Evolutionary conservation across 202 grass and related monocot species (phyloP), one percentile per base, ranked within the genome.

Genomic region (Setaria italica): DNA sequence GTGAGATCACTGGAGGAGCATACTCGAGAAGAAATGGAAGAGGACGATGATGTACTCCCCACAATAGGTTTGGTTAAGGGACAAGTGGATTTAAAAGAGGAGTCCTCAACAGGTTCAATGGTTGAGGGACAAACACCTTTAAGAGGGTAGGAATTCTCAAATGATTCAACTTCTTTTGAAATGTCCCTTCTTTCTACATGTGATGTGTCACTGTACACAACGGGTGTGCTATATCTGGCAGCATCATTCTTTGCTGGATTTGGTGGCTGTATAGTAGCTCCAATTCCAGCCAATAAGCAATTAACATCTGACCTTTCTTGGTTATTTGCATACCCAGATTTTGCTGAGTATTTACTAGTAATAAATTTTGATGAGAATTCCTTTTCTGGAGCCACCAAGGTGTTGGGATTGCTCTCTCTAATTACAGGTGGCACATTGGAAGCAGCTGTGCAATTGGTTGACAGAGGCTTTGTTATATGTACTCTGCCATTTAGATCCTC

Each of bases 381-480:
- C 20, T 86, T 88, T 10, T 47, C 11, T 76, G 76, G 70, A 79
- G 41, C 48, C 74, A 64, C 54, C 25, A 49, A 57, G 63, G 59
- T 78, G 33, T 51, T 73, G 47, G 50, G 55, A 65, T 58, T 81
- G 60, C 37, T 87, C 16, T 75, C 46, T 69, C 68, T 14, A 70
- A 45, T 72, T 70, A 64, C 47, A 78, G 85, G 41, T 19, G 65
- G 37, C 73, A 77, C 53, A 62, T 86, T 70, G 57, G 57, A 74
- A 77, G 62, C 53, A 83, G 64, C 34, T 69, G 34, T 59, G 66
- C 48, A 60, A 55, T 79, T 86, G 17, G 64, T 84, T 90, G 81
- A 53, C 63, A 80, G 60, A 45, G 64, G 63, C 74, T 66, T 80
- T 74, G 85, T 37, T 35, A 83, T 85, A 87, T 58, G 5, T 88